A percentile compares a stretch with the other conserved stretches of the same genome.
These are phyloP conservation scores for Neofusicoccum laricinum DNA, from an alignment of 2,329 filamentous ascomycete genomes.

Conservation along the genomic window DNA sequence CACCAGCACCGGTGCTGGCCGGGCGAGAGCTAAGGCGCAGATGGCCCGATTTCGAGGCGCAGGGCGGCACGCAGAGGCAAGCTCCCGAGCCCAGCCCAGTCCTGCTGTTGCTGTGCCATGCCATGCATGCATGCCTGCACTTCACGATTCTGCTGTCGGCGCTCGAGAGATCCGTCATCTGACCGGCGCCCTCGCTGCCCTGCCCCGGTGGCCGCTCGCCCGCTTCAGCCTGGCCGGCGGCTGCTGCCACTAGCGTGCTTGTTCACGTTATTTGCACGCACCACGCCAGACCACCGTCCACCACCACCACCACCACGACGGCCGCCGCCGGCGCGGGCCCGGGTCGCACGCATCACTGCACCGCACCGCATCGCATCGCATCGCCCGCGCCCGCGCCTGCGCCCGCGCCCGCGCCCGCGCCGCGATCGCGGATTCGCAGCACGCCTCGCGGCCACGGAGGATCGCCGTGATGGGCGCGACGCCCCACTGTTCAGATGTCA, in stretches of 20 bases:
- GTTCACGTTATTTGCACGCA: too few relatives aligned
- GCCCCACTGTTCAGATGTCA: conserved; percentile 5
- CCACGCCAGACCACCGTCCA: background rate
- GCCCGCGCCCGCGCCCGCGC: background rate
- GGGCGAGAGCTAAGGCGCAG: background rate
- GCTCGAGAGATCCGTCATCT: conserved; percentile 8
- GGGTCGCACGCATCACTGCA: background rate
- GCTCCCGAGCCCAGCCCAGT: background rate
- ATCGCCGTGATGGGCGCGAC: background rate
- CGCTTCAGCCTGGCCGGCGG: too few relatives aligned
- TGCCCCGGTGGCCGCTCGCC: too few relatives aligned
- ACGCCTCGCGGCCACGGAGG: background rate
- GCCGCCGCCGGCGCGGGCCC: background rate
- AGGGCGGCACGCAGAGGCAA: background rate
- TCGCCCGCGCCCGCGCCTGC: background rate
- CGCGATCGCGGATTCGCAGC: background rate
- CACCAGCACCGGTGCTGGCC: background rate
- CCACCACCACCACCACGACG: background rate
- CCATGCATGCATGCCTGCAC: background rate
- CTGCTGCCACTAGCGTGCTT: too few relatives aligned
- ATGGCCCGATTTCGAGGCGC: conserved; percentile 5
- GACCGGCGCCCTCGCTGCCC: background rate
- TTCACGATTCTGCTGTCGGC: background rate
- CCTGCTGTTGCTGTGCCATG: background rate
- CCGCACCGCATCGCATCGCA: too few relatives aligned